phyloP scores from a whole-genome alignment of 225 moss, liverwort and hornwort genomes.

The Bryoerythrophyllum caledonicum region DNA sequence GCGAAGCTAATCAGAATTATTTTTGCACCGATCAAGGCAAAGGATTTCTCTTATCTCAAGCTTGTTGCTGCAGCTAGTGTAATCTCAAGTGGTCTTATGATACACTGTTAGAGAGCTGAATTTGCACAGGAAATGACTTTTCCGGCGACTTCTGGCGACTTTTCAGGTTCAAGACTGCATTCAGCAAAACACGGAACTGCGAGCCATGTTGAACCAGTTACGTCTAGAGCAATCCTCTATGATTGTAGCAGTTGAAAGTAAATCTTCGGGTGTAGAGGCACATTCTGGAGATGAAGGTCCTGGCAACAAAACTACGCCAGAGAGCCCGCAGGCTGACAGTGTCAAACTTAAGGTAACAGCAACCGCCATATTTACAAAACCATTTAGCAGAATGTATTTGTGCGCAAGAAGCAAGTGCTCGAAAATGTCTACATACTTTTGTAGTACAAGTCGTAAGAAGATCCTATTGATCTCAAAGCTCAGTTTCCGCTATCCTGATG shows the following conservation, averaged over 20 bases:
- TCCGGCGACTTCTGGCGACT: neutral
- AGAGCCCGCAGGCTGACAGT: constrained; percentile 45
- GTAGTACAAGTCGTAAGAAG: no score
- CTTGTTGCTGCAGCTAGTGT: no score
- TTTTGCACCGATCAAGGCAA: no score
- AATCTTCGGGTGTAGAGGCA: constrained; percentile 16
- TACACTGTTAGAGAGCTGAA: neutral
- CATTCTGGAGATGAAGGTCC: constrained; percentile 20
- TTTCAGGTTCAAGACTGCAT: constrained; percentile 60
- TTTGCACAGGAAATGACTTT: neutral
- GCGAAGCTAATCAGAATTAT: no score
- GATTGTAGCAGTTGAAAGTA: constrained; percentile 21
- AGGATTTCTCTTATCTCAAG: no score
- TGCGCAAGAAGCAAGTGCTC: neutral
- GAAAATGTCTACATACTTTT: neutral
- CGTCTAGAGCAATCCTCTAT: constrained; percentile 47
- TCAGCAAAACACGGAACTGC: constrained; percentile 52
- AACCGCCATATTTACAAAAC: neutral
- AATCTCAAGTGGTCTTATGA: no score
- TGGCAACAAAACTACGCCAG: constrained; percentile 17
- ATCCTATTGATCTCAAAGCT: no score
- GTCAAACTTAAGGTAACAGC: constrained; percentile 45
- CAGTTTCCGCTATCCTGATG: constrained; percentile 5
- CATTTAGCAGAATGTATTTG: neutral
- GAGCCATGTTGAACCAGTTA: constrained; percentile 54